Conservation (phyloP, 352 stramenopile species). For the Elongisporangium prolatum region DNA sequence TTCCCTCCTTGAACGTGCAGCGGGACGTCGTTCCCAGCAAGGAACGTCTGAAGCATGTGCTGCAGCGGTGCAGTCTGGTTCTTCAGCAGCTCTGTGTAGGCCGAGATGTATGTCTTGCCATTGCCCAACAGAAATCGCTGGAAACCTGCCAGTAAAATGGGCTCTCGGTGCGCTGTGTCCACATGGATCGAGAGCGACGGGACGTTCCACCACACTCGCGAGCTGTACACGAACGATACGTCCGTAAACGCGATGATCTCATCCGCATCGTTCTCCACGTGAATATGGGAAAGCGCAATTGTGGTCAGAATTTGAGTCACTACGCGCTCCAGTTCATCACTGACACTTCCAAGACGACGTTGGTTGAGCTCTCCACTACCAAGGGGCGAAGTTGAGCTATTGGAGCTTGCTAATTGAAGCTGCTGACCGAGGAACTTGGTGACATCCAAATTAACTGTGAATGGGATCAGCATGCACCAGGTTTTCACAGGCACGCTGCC, state of each 20-base stretch:
- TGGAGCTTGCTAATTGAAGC: not conserved
- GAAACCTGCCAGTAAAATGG: constrained; percentile 61
- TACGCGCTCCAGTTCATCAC: constrained; percentile 46
- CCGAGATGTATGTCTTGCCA: constrained; percentile 74
- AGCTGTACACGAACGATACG: constrained; percentile 64
- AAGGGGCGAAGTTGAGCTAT: not conserved
- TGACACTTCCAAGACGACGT: constrained; percentile 14
- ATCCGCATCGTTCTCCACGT: constrained; percentile 44
- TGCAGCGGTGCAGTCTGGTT: constrained; percentile 59
- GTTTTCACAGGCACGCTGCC: constrained; percentile 53
- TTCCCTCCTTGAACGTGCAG: constrained; percentile 61
- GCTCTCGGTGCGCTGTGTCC: constrained; percentile 24
- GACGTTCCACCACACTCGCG: constrained; percentile 68
- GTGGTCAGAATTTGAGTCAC: constrained; percentile 66
- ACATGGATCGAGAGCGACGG: constrained; percentile 61
- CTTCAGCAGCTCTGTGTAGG: constrained; percentile 66
- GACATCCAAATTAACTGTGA: constrained; percentile 62
- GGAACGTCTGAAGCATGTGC: constrained; percentile 62
- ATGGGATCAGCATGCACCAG: constrained; percentile 64
- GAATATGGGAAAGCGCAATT: constrained; percentile 68
- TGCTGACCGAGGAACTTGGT: constrained; percentile 29
- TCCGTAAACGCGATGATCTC: constrained; percentile 81
- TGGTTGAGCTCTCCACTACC: not conserved
- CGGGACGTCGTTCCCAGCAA: constrained; percentile 52
- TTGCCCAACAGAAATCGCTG: constrained; percentile 63